Evolutionary conservation across 2,329 filamentous ascomycete genomes (phyloP), one percentile per base, ranked within the genome.

Genomic region (Pseudogymnoascus sp.): DNA sequence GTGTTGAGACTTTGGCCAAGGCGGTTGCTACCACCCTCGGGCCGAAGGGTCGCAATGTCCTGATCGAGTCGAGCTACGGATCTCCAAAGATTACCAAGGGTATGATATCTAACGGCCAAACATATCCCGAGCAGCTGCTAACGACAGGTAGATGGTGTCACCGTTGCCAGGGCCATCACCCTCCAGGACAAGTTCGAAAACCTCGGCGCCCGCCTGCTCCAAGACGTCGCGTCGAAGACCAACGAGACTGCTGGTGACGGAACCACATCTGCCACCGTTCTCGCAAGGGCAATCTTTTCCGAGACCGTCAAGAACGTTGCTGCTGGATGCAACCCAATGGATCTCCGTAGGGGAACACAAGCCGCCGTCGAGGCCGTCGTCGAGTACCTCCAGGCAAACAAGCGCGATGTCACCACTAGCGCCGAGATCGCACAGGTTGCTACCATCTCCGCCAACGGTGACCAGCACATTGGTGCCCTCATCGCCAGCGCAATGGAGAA

Each of bases 301-400:
- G 95, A 99, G 85, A 97, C 93, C 63, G 95, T 97, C 77, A 99
- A 99, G 89, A 99, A 99, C 78, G 95, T 99, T 69, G 95, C 95
- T 69, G 95, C 95, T 68, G 95, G 95, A 75, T 99, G 95, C 89
- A 99, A 99, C 84, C 95, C 95, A 70, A 97, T 99, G 95, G 95
- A 99, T 75, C 86, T 99, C 74, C 89, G 95, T 78, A 89, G 95
- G 73, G 95, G 95, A 78, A 97, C 95, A 74, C 95, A 99, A 83
- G 90, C 93, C 70, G 93, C 93, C 65, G 95, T 99, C 68, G 91
- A 96, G 68, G 88, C 92, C 66, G 95, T 97, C 63, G 92, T 99
- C 72, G 87, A 96, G 74, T 99, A 88, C 81, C 86, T 99, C 72
- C 90, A 93, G 81, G 85, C 89, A 78, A 95, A 99, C 86, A 97